Evolutionary conservation across 768 basidiomycete genomes (phyloP).

Genomic region (Chlorophyllum brunneum): DNA sequence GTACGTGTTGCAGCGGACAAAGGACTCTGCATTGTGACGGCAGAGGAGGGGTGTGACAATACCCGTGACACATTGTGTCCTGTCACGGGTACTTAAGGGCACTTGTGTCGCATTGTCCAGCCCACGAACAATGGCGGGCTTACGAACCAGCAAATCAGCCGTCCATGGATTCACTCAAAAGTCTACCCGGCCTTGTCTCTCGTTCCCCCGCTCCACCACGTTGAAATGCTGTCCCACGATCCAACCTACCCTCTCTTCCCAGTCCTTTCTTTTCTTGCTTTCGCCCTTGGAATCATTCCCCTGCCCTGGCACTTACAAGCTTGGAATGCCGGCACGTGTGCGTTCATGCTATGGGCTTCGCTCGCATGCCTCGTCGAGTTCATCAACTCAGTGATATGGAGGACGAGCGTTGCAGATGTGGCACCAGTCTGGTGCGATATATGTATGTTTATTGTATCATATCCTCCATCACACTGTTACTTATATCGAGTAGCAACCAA

Average conservation of each 20-base stretch:
- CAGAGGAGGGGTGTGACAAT: too few species aligned
- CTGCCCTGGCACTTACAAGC: slow-evolving; percentile 46
- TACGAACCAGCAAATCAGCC: too few species aligned
- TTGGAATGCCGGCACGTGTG: slow-evolving; percentile 43
- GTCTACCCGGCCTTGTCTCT: neutral
- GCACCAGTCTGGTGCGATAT: slow-evolving; percentile 64
- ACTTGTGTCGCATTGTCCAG: too few species aligned
- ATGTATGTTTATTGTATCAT: slow-evolving; percentile 38
- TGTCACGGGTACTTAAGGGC: too few species aligned
- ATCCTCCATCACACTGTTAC: slow-evolving; percentile 24
- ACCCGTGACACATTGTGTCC: too few species aligned
- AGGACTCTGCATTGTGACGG: too few species aligned
- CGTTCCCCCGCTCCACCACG: neutral
- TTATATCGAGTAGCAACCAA: too few species aligned
- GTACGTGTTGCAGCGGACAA: too few species aligned
- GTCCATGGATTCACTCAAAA: neutral
- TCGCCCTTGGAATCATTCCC: slow-evolving; percentile 41
- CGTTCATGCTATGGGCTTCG: slow-evolving; percentile 43
- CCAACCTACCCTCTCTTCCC: slow-evolving; percentile 31
- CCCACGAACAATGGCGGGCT: too few species aligned
- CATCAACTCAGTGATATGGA: slow-evolving; percentile 55
- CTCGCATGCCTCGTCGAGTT: slow-evolving; percentile 38
- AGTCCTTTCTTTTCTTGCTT: slow-evolving; percentile 33
- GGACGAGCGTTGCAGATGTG: slow-evolving; percentile 29
- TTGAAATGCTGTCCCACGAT: too few species aligned